Evolutionary conservation across 176 grass and related monocot genomes (phyloP).

Genomic region (Coix lacrymajobi): DNA sequence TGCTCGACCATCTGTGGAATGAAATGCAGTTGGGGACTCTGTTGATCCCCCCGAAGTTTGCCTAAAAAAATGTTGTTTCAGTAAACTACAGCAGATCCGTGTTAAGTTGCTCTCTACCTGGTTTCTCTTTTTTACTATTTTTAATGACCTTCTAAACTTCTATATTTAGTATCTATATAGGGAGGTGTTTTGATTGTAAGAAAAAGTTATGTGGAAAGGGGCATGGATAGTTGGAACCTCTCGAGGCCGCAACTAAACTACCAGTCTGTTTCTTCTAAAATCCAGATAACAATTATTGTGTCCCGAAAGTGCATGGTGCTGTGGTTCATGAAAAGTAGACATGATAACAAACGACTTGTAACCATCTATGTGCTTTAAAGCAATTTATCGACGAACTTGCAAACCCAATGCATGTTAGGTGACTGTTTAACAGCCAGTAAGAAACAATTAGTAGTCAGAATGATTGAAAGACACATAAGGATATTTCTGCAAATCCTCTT

Average conservation of each 20-base stretch:
- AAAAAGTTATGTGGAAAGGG: neutral
- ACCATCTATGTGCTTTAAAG: neutral
- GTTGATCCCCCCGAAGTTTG: too few relatives aligned
- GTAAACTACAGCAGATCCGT: neutral
- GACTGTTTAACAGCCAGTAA: neutral
- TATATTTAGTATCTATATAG: neutral
- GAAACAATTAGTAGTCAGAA: too few relatives aligned
- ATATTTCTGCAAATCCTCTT: neutral
- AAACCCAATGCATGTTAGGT: neutral
- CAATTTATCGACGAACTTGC: neutral
- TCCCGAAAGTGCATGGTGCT: neutral
- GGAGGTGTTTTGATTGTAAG: neutral
- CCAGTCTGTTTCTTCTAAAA: neutral
- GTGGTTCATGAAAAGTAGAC: too few relatives aligned
- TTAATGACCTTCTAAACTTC: neutral
- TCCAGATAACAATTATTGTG: constrained; percentile 23
- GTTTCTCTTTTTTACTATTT: too few relatives aligned
- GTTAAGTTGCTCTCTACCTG: neutral
- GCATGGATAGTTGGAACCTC: constrained; percentile 11
- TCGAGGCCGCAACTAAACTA: constrained; percentile 3
- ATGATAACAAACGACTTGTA: neutral
- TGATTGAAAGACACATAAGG: too few relatives aligned
- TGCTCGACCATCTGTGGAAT: too few relatives aligned
- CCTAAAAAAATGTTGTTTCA: neutral
- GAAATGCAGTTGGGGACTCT: too few relatives aligned